These are phyloP conservation scores for Setaria viridis DNA, from an alignment of 202 grass and related monocot genomes.

Conservation along the genomic window DNA sequence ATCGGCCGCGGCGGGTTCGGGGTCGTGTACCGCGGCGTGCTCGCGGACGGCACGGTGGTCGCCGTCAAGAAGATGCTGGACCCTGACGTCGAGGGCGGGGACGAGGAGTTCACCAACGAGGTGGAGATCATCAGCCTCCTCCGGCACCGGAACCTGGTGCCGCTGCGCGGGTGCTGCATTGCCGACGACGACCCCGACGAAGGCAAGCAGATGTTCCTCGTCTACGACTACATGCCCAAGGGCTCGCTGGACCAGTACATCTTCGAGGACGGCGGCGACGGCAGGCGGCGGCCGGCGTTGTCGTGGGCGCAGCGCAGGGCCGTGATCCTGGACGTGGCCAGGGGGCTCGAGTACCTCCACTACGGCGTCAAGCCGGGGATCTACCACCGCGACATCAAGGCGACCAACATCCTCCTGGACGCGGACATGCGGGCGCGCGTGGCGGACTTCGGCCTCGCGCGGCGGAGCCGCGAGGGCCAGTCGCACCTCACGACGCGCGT, in stretches of 20 bases:
- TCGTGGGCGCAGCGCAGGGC: constrained; percentile 69
- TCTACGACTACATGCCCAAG: constrained; percentile 96
- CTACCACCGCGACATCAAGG: constrained; percentile 93
- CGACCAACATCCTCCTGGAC: constrained; percentile 89
- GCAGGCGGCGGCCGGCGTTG: constrained; percentile 22
- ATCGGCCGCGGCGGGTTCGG: constrained; percentile 93
- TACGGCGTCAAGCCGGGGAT: constrained; percentile 91
- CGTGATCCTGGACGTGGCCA: constrained; percentile 79
- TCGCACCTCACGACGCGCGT: constrained; percentile 95
- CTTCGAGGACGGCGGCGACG: constrained; percentile 39
- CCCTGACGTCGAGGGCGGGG: constrained; percentile 72
- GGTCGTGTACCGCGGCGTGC: constrained; percentile 73
- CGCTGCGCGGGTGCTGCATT: constrained; percentile 89
- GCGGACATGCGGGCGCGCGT: constrained; percentile 71
- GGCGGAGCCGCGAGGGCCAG: constrained; percentile 85
- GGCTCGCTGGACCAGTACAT: constrained; percentile 80
- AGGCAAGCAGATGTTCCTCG: constrained; percentile 83
- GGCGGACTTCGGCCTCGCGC: constrained; percentile 89
- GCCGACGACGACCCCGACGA: constrained; percentile 55
- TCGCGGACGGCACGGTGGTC: constrained; percentile 65
- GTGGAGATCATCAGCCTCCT: constrained; percentile 94
- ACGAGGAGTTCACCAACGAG: constrained; percentile 94
- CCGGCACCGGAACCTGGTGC: constrained; percentile 88
- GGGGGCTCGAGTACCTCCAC: constrained; percentile 87
- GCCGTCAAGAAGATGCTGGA: constrained; percentile 92